phyloP scores from a whole-genome alignment of 2,329 filamentous ascomycete genomes.

The Periconia sp. region DNA sequence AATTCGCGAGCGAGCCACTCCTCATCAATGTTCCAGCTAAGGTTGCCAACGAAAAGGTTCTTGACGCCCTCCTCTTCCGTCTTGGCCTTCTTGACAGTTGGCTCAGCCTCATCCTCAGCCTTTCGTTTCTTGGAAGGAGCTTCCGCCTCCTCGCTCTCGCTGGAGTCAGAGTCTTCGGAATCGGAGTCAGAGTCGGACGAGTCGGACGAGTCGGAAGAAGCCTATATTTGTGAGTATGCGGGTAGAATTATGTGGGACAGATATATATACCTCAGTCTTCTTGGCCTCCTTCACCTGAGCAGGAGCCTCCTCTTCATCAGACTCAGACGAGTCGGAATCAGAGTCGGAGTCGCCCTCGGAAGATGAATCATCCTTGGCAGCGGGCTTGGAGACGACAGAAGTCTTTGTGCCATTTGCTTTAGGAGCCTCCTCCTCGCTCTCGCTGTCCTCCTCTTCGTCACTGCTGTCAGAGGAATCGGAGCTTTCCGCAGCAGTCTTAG shows the following conservation, averaged over 20 bases:
- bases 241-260: neutral
- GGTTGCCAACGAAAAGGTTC: conserved; percentile 86
- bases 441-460: conserved; percentile 34
- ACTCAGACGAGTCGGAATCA: conserved; percentile 19
- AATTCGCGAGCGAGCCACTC: conserved; percentile 80
- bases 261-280: conserved; percentile 22
- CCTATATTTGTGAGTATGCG: conserved; percentile 24
- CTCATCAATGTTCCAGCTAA: conserved; percentile 90
- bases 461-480: conserved; percentile 23
- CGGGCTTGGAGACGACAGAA: conserved; percentile 25
- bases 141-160: conserved; percentile 41
- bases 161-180: conserved; percentile 33
- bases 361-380: conserved; percentile 26
- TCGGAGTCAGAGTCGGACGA: conserved; percentile 37
- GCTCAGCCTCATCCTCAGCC: conserved; percentile 51
- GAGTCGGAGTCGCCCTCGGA: conserved; percentile 41
- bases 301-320: conserved; percentile 27
- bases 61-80: conserved; percentile 51
- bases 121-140: conserved; percentile 71
- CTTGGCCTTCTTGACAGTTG: conserved; percentile 71
- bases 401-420: conserved; percentile 10
- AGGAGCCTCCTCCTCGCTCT: conserved; percentile 27
- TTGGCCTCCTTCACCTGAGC: conserved; percentile 25
- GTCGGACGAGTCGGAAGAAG: conserved; percentile 23
- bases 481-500: conserved; percentile 35